A percentile compares a stretch with the other conserved stretches of the same genome.
Conservation (phyloP, 768 basidiomycete genomes). For the Candolleomyces efflorescens region DNA sequence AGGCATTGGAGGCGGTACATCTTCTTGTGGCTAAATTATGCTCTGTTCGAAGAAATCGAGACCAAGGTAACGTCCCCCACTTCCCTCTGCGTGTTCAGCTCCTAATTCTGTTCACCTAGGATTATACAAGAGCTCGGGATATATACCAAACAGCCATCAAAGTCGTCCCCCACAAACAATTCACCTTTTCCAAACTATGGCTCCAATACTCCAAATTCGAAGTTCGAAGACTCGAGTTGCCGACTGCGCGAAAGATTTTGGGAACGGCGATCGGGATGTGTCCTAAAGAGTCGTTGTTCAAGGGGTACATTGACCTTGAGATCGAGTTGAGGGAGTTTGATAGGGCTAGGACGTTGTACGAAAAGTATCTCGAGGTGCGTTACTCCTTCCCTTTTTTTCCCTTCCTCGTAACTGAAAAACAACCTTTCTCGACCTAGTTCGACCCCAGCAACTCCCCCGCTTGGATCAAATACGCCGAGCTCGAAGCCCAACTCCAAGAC, state of each 20-base stretch:
- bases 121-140: conserved; percentile 80
- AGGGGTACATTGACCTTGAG: conserved; percentile 92
- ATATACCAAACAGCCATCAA: conserved; percentile 88
- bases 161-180: conserved; percentile 92
- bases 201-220: conserved; percentile 90
- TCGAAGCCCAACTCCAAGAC: conserved; percentile 85
- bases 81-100: too few relatives aligned
- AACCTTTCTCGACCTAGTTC: conserved; percentile 39
- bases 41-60: conserved; percentile 95
- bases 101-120: too few relatives aligned
- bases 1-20: conserved; percentile 88
- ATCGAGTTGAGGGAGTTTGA: conserved; percentile 97
- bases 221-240: conserved; percentile 74
- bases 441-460: conserved; percentile 89
- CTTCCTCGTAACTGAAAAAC: background rate
- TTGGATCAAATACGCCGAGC: conserved; percentile 95
- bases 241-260: conserved; percentile 82
- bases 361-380: conserved; percentile 89
- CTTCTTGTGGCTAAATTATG: conserved; percentile 93
- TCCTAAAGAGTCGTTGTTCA: conserved; percentile 93
- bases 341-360: conserved; percentile 83
- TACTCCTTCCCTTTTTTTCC: background rate
- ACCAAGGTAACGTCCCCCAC: conserved; percentile 86
- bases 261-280: conserved; percentile 93
- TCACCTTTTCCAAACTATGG: conserved; percentile 99